A percentile compares a stretch with the other conserved stretches of the same genome.
phyloP scores from a whole-genome alignment of 441 rosid species.

The Gossypium schwendimanii region DNA sequence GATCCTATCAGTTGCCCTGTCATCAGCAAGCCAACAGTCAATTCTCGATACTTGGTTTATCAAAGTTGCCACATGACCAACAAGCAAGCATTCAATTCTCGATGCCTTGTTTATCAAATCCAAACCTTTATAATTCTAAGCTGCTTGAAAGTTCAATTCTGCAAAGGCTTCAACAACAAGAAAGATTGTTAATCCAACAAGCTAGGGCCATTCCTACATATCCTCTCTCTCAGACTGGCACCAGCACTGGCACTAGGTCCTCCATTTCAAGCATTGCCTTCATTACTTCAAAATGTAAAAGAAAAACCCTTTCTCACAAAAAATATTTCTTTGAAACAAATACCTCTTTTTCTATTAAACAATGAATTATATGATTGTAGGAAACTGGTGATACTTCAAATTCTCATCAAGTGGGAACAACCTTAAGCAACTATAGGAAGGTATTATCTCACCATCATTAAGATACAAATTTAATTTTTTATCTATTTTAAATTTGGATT shows the following conservation, averaged over 20 bases:
- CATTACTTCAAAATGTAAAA: conserved; percentile 11
- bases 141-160: neutral
- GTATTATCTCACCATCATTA: neutral
- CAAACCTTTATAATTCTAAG: neutral
- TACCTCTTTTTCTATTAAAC: too few relatives aligned
- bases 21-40: neutral
- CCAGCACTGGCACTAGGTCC: too few relatives aligned
- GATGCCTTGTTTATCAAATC: neutral
- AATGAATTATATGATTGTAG: neutral
- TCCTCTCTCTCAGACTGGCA: neutral
- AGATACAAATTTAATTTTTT: neutral
- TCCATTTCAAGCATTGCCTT: neutral
- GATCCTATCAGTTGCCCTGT: neutral
- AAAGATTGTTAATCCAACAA: conserved; percentile 1
- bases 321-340: neutral
- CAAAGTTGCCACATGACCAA: too few relatives aligned
- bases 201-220: neutral
- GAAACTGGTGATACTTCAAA: neutral
- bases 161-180: neutral
- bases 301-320: neutral
- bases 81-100: neutral
- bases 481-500: neutral
- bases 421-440: neutral
- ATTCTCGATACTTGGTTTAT: too few relatives aligned
- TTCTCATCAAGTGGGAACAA: neutral